phyloP scores from a whole-genome alignment of 2,329 filamentous ascomycete species.

The Lecanicillium sp. region DNA sequence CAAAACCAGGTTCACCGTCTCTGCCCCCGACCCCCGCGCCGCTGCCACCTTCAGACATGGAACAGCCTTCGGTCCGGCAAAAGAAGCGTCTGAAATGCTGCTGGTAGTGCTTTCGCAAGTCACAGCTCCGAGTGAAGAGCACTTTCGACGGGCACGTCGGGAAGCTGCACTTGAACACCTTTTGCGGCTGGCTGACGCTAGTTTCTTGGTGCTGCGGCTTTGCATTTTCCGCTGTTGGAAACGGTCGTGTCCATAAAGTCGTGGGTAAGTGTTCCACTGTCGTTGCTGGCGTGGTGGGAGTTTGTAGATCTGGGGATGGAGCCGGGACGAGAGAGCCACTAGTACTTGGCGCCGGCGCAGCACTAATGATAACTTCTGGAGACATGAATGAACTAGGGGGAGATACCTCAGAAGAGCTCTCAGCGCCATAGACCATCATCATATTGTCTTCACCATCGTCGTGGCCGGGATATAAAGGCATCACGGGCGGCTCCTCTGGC shows the following conservation, averaged over 20 bases:
- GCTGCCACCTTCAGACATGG: not conserved
- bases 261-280: not conserved
- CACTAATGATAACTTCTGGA: not conserved
- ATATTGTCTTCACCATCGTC: not conserved
- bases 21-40: not conserved
- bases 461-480: not conserved
- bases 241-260: not conserved
- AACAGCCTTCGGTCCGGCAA: not conserved
- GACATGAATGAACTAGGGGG: not conserved
- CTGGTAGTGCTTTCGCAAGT: not conserved
- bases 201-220: not conserved
- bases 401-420: not conserved
- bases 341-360: not conserved
- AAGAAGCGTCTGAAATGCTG: not conserved
- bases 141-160: not conserved
- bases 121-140: not conserved
- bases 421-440: not conserved
- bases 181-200: not conserved
- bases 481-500: not conserved
- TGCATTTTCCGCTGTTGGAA: not conserved
- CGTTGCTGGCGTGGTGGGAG: not conserved
- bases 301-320: not conserved
- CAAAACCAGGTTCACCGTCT: not conserved
- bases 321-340: not conserved
- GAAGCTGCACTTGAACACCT: not conserved